Evolutionary conservation across 2,329 filamentous ascomycete species (phyloP), one percentile per base, ranked within the genome.

Genomic region (Xylariaceae sp.): DNA sequence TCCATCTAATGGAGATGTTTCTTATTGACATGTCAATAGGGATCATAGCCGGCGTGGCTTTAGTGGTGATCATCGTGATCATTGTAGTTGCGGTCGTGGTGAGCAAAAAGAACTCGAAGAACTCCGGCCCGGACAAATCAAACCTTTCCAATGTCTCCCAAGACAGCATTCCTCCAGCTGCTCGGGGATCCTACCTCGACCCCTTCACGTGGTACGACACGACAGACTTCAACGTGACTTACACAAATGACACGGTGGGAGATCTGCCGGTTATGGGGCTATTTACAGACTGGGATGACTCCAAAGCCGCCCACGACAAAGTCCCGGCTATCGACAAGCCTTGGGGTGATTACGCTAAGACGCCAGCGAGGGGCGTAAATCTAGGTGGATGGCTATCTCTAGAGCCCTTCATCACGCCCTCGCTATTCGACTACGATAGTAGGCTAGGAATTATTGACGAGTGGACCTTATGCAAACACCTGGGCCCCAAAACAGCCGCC

Each of bases 331-430:
- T 99, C 6, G 83, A 91, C 63, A 80, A 93, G 58, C 67, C 80
- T 1, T 97, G 93, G 83, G 86, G 86, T 6, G 78, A 88, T 2
- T 99, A 98, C 66, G 84, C 86, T 2, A 85, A 84, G 20, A 86
- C 81, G 52, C 92, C 93, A 2, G 91, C 96, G 20, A 86, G 93
- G 6, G 95, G 95, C 1, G 91, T 98, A 37, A 98, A 96, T 67
- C 72, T 98, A 1, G 95, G 95, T 48, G 95, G 95, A 12, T 99
- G 95, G 95, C 83, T 99, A 1, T 90, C 89, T 2, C 77, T 99
- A 12, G 95, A 99, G 69, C 95, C 95, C 0, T 97, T 96, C 72
- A 98, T 99, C 70, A 93, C 91, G 3, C 95, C 95, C 0, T 97
- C 93, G 0, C 81, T 96, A 21, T 99, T 99, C 75, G 76, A 85